These are phyloP conservation scores for Saprolegnia parasitica DNA, from an alignment of 352 stramenopile genomes.

Conservation along the genomic window DNA sequence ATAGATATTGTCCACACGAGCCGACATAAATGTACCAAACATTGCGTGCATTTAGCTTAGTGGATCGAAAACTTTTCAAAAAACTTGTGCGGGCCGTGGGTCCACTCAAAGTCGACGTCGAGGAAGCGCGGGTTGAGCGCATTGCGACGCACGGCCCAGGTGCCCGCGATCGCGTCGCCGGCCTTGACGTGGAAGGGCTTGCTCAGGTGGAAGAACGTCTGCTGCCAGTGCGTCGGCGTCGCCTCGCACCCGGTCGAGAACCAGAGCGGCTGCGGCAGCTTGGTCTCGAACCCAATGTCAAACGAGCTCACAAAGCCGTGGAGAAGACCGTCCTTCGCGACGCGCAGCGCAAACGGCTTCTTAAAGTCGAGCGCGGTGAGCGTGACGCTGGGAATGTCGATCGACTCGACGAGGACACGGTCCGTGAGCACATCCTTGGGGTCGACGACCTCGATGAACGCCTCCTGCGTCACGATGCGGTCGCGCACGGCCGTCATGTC, in stretches of 20 bases:
- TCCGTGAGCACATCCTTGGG: slow-evolving; percentile 85
- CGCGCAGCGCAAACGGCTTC: slow-evolving; percentile 83
- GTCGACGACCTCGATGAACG: slow-evolving; percentile 94
- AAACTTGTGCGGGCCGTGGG: slow-evolving; percentile 38
- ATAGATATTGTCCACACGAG: too few species aligned
- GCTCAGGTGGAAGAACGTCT: slow-evolving; percentile 96
- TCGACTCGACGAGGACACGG: slow-evolving; percentile 72
- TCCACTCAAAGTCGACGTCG: slow-evolving; percentile 86
- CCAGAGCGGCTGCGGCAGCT: slow-evolving; percentile 89
- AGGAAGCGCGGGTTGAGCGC: slow-evolving; percentile 91
- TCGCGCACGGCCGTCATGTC: slow-evolving; percentile 96
- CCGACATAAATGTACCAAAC: too few species aligned
- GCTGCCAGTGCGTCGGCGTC: slow-evolving; percentile 98
- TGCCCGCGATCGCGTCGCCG: slow-evolving; percentile 79
- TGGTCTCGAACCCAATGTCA: slow-evolving; percentile 94
- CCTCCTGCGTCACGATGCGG: slow-evolving; percentile 92
- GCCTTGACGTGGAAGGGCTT: slow-evolving; percentile 63
- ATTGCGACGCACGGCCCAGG: slow-evolving; percentile 85
- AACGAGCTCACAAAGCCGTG: slow-evolving; percentile 97
- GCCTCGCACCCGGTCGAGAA: slow-evolving; percentile 91
- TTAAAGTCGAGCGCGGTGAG: slow-evolving; percentile 95
- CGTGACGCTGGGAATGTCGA: slow-evolving; percentile 86
- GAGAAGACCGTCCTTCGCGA: slow-evolving; percentile 85
- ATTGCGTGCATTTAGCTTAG: slow-evolving; percentile 39
- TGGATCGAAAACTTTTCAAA: slow-evolving; percentile 72